phyloP scores from a whole-genome alignment of 1,284 basidiomycete genomes.

The Bondarzewia mesenterica region DNA sequence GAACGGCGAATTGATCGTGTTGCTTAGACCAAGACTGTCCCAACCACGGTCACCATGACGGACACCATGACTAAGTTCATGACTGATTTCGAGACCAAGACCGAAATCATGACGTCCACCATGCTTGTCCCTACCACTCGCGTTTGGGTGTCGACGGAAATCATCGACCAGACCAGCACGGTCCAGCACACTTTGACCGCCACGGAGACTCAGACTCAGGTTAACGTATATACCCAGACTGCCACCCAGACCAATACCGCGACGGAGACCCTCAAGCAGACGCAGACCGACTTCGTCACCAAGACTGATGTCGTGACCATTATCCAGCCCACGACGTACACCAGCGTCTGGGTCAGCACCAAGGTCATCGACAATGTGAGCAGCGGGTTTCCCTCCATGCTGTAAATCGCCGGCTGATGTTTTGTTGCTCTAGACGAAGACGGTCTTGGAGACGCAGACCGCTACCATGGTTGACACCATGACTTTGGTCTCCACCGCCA shows the following conservation, averaged over 20 bases:
- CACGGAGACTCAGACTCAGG: constrained; percentile 47
- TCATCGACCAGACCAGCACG: constrained; percentile 48
- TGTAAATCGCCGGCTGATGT: neutral
- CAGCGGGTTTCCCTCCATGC: neutral
- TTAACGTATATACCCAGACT: constrained; percentile 22
- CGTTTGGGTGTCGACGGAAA: constrained; percentile 56
- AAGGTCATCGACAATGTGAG: constrained; percentile 52
- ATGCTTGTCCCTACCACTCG: constrained; percentile 51
- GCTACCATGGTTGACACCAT: constrained; percentile 37
- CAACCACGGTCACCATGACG: constrained; percentile 24
- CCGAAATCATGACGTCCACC: constrained; percentile 44
- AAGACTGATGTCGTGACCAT: constrained; percentile 35
- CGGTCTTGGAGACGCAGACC: constrained; percentile 43
- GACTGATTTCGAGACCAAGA: constrained; percentile 28
- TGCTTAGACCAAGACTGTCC: constrained; percentile 22
- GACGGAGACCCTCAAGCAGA: constrained; percentile 8
- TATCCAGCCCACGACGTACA: constrained; percentile 47
- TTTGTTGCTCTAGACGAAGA: constrained; percentile 35
- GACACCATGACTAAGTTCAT: constrained; percentile 14
- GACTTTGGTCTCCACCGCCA: constrained; percentile 26
- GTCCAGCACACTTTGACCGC: constrained; percentile 52
- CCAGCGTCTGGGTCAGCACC: constrained; percentile 45
- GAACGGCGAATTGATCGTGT: constrained; percentile 1
- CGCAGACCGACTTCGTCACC: constrained; percentile 30
- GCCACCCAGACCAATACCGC: constrained; percentile 1